These are phyloP conservation scores for Massariosphaeria phaeospora DNA, from an alignment of 495 filamentous ascomycete genomes.

Conservation along the genomic window DNA sequence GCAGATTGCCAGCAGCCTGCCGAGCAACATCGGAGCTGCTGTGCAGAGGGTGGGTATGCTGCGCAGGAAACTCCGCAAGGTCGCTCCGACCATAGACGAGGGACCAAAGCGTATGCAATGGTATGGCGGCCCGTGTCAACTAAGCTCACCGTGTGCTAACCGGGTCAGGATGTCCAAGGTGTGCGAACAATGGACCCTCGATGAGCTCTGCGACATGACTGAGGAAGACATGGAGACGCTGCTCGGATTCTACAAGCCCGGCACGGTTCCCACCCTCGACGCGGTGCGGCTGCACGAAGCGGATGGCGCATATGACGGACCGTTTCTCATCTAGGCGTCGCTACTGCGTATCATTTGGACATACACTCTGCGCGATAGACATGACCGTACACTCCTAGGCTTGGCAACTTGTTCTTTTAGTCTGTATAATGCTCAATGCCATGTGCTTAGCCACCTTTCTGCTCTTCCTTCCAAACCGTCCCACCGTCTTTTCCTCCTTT, in stretches of 20 bases:
- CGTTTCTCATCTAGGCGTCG: slow-evolving; percentile 33
- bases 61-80: slow-evolving; percentile 68
- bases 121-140: slow-evolving; percentile 43
- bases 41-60: slow-evolving; percentile 77
- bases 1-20: slow-evolving; percentile 72
- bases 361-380: no score
- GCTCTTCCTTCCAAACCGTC: no score
- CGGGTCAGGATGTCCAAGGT: slow-evolving; percentile 75
- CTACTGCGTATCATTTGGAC: no score
- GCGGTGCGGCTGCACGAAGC: slow-evolving; percentile 36
- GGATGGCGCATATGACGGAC: slow-evolving; percentile 37
- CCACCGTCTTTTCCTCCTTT: no score
- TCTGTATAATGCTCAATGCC: no score
- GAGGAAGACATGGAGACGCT: slow-evolving; percentile 80
- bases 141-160: background rate
- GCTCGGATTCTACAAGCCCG: slow-evolving; percentile 60
- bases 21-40: slow-evolving; percentile 70
- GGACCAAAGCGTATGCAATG: slow-evolving; percentile 90
- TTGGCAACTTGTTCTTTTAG: no score
- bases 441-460: no score
- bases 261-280: slow-evolving; percentile 37
- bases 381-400: no score
- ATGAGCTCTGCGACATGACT: slow-evolving; percentile 78
- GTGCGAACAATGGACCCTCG: slow-evolving; percentile 79
- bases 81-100: slow-evolving; percentile 67